Evolutionary conservation across 2,329 filamentous ascomycete genomes (phyloP).

Genomic region (Sphaceloma murrayae): DNA sequence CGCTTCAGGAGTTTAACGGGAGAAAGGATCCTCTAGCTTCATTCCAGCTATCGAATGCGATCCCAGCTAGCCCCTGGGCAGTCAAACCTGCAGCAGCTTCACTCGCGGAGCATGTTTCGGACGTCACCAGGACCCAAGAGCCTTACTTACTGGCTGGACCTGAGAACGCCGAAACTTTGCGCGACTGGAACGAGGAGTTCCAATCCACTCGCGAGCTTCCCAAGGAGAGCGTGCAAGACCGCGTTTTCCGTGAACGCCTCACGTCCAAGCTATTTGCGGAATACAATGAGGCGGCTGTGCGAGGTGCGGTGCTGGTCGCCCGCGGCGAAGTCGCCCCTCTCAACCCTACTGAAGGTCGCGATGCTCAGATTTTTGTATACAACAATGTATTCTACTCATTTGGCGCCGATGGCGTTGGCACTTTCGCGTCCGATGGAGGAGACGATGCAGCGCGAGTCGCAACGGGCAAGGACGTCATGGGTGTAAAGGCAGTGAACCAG

Average conservation of each 20-base stretch:
- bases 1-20: slow-evolving; percentile 76
- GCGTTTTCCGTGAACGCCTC: slow-evolving; percentile 88
- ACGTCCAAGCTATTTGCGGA: slow-evolving; percentile 95
- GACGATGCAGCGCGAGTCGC: slow-evolving; percentile 94
- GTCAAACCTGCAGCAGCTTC: slow-evolving; percentile 60
- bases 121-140: slow-evolving; percentile 85
- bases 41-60: slow-evolving; percentile 91
- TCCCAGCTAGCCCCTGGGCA: slow-evolving; percentile 85
- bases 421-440: slow-evolving; percentile 90
- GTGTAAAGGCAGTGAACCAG: slow-evolving; percentile 92
- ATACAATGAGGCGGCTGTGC: slow-evolving; percentile 89
- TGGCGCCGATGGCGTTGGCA: slow-evolving; percentile 92
- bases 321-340: slow-evolving; percentile 85
- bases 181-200: slow-evolving; percentile 99
- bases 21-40: slow-evolving; percentile 79
- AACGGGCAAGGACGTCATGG: slow-evolving; percentile 90
- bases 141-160: slow-evolving; percentile 80
- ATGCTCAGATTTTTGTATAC: slow-evolving; percentile 98
- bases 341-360: slow-evolving; percentile 84
- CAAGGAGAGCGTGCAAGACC: slow-evolving; percentile 86
- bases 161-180: slow-evolving; percentile 85
- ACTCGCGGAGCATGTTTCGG: slow-evolving; percentile 62
- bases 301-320: slow-evolving; percentile 84
- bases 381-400: slow-evolving; percentile 99
- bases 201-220: slow-evolving; percentile 92